Evolutionary conservation across 352 stramenopile genomes (phyloP).

Genomic region (Lagenidium giganteum): DNA sequence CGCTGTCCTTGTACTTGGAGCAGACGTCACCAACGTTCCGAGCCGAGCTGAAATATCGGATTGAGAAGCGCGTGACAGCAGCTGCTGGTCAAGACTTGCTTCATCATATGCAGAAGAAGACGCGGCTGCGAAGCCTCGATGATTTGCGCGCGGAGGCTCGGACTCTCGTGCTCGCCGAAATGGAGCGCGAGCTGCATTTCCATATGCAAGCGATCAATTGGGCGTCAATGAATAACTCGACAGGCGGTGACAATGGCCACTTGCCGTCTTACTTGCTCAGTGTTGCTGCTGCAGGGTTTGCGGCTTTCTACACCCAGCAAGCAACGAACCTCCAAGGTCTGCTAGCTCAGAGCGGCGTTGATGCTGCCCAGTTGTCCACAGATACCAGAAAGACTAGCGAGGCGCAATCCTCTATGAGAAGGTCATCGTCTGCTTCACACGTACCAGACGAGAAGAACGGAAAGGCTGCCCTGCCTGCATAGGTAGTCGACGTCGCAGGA

Average conservation of each 20-base stretch:
- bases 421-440: too few relatives aligned
- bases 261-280: slow-evolving; percentile 55
- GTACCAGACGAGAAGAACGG: too few relatives aligned
- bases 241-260: slow-evolving; percentile 11
- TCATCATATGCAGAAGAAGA: slow-evolving; percentile 85
- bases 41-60: slow-evolving; percentile 55
- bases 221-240: slow-evolving; percentile 25
- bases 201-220: slow-evolving; percentile 72
- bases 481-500: too few relatives aligned
- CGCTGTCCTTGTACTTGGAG: slow-evolving; percentile 67
- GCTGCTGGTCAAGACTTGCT: slow-evolving; percentile 67
- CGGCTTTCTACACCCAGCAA: slow-evolving; percentile 53
- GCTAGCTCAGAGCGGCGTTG: too few relatives aligned
- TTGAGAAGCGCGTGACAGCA: slow-evolving; percentile 75
- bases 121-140: slow-evolving; percentile 60
- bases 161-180: slow-evolving; percentile 55
- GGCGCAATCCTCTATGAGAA: too few relatives aligned
- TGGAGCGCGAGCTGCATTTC: slow-evolving; percentile 67
- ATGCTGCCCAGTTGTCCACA: too few relatives aligned
- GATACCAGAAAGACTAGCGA: too few relatives aligned
- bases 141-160: slow-evolving; percentile 58
- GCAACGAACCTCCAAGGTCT: too few relatives aligned
- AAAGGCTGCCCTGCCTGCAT: too few relatives aligned
- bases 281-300: slow-evolving; percentile 50
- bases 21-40: slow-evolving; percentile 65